A percentile compares a stretch with the other conserved stretches of the same genome.
Evolutionary conservation across 1,284 basidiomycete species (phyloP).

Genomic region (Apiotrichum mycotoxinovorans): DNA sequence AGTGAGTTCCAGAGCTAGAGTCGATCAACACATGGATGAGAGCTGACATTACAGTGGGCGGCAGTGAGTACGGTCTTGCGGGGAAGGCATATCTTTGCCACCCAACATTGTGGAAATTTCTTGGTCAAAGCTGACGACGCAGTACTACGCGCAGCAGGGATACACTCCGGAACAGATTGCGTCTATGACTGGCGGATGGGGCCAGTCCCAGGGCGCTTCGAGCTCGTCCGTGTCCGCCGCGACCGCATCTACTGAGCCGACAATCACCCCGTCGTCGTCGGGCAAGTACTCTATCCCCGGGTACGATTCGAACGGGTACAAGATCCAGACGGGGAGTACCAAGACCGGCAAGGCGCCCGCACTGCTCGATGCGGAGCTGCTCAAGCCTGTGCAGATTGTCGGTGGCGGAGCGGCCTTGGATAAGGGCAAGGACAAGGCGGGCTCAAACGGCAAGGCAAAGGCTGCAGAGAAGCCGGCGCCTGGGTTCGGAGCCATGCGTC

Average conservation of each 20-base stretch:
- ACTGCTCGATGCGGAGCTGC: slow-evolving; percentile 31
- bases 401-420: background rate
- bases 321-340: slow-evolving; percentile 14
- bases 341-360: slow-evolving; percentile 8
- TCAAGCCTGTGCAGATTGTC: slow-evolving; percentile 15
- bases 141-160: slow-evolving; percentile 51
- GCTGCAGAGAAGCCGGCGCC: slow-evolving; percentile 1
- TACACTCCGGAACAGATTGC: slow-evolving; percentile 39
- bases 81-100: no score
- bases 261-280: background rate
- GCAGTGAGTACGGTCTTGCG: slow-evolving; percentile 36
- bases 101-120: background rate
- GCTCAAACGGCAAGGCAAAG: slow-evolving; percentile 16
- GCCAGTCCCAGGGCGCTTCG: slow-evolving; percentile 1
- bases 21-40: background rate
- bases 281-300: background rate
- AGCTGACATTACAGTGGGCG: slow-evolving; percentile 33
- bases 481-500: slow-evolving; percentile 22
- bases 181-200: slow-evolving; percentile 16
- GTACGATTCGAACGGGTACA: slow-evolving; percentile 21
- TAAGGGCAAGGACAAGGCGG: background rate
- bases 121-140: slow-evolving; percentile 1
- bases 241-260: background rate
- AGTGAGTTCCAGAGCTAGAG: slow-evolving; percentile 23
- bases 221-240: background rate